A percentile compares a stretch with the other conserved stretches of the same genome.
Conservation (phyloP, 1,284 basidiomycete species). For the Papiliotrema fonsecae region DNA sequence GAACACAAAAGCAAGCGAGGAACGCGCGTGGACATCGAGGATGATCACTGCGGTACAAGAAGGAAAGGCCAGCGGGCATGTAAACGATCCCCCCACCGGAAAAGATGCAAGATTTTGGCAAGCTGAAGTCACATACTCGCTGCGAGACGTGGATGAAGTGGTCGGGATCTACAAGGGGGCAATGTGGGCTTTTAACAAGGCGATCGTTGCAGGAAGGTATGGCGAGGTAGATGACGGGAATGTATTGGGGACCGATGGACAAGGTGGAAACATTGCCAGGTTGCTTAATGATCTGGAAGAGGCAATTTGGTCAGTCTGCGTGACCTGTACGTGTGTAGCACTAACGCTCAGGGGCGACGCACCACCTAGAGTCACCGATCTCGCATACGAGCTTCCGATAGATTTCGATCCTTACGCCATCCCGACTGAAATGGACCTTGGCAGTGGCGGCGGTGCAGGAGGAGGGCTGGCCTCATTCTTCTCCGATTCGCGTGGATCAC, state of each 20-base stretch:
- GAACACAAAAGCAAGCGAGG: background rate
- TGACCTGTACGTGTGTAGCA: background rate
- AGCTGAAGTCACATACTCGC: slow-evolving; percentile 30
- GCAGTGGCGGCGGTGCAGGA: background rate
- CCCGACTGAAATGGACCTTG: background rate
- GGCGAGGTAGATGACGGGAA: slow-evolving; percentile 28
- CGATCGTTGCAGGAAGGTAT: slow-evolving; percentile 28
- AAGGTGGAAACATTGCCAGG: slow-evolving; percentile 31
- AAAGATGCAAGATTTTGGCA: slow-evolving; percentile 34
- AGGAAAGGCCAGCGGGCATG: slow-evolving; percentile 26
- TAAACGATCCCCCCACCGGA: slow-evolving; percentile 15
- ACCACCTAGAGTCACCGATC: slow-evolving; percentile 37
- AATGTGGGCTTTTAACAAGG: slow-evolving; percentile 33
- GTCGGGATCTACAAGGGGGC: slow-evolving; percentile 40
- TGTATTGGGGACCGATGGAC: slow-evolving; percentile 20
- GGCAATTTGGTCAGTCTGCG: slow-evolving; percentile 31
- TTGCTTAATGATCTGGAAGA: slow-evolving; percentile 44
- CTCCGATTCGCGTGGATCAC: no score
- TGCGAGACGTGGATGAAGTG: slow-evolving; percentile 39
- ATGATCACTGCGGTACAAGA: slow-evolving; percentile 38
- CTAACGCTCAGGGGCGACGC: slow-evolving; percentile 39
- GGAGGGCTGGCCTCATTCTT: slow-evolving; percentile 1
- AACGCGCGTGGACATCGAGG: slow-evolving; percentile 23
- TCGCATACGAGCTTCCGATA: slow-evolving; percentile 32
- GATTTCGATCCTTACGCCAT: slow-evolving; percentile 40